A percentile compares a stretch with the other conserved stretches of the same genome.
These are phyloP conservation scores for Penicillium mononematosum DNA, from an alignment of 495 filamentous ascomycete genomes.

Conservation along the genomic window DNA sequence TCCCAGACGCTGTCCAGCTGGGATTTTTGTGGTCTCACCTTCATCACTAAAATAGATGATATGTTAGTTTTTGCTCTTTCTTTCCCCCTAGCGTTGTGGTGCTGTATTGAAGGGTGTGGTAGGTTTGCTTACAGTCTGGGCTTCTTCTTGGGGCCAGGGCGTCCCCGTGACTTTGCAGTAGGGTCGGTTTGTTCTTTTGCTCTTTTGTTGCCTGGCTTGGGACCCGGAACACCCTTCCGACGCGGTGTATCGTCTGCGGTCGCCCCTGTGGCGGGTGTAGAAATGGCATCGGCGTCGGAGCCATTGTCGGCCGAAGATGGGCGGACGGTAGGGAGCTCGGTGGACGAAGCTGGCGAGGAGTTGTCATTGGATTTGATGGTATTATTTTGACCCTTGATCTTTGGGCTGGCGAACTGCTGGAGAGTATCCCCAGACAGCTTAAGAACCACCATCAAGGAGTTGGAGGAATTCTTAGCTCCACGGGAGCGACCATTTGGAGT, in stretches of 20 bases:
- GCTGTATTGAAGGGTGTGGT: neutral
- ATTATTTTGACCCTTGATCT: constrained; percentile 34
- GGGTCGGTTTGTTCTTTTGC: constrained; percentile 58
- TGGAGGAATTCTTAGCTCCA: constrained; percentile 37
- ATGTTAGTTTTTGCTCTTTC: constrained; percentile 18
- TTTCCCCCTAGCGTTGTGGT: neutral
- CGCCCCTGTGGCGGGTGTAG: constrained; percentile 52
- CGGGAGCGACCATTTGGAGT: constrained; percentile 42
- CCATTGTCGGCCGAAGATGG: constrained; percentile 53
- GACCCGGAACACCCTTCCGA: constrained; percentile 56
- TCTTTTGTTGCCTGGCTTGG: constrained; percentile 60
- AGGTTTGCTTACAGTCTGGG: constrained; percentile 66
- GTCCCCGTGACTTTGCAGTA: constrained; percentile 66
- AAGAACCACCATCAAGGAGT: constrained; percentile 51
- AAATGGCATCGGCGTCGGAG: constrained; percentile 55
- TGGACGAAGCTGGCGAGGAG: constrained; percentile 48
- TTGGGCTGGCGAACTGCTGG: constrained; percentile 42
- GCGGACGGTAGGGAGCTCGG: constrained; percentile 49
- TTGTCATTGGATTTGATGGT: constrained; percentile 44
- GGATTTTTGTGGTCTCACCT: constrained; percentile 50
- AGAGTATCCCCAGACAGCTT: constrained; percentile 52
- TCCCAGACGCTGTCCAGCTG: constrained; percentile 72
- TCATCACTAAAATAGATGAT: constrained; percentile 51
- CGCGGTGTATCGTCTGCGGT: constrained; percentile 52
- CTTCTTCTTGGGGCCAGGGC: constrained; percentile 96